phyloP scores from a whole-genome alignment of 805 yeast species.

The Wickerhamomyces ciferrii region DNA sequence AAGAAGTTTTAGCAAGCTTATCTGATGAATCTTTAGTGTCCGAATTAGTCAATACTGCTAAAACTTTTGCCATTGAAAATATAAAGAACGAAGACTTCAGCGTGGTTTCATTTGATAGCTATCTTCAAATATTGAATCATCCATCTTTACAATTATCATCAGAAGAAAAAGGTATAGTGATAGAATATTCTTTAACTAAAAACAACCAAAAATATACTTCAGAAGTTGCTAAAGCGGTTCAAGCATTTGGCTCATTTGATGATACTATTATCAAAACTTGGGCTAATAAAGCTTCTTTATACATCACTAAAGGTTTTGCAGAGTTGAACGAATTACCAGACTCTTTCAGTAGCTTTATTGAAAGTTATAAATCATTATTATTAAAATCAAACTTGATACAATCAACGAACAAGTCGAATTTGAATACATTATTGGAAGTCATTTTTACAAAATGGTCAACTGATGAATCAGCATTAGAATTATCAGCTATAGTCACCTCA shows the following conservation, averaged over 20 bases:
- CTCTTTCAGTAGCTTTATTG: slow-evolving; percentile 28
- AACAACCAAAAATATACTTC: slow-evolving; percentile 25
- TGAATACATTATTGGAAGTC: slow-evolving; percentile 65
- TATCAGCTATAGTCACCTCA: slow-evolving; percentile 34
- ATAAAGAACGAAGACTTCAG: slow-evolving; percentile 24
- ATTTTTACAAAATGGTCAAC: slow-evolving; percentile 46
- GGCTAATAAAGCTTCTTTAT: slow-evolving; percentile 54
- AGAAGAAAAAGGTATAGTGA: slow-evolving; percentile 18
- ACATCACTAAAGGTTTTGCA: slow-evolving; percentile 59
- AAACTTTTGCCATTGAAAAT: slow-evolving; percentile 10
- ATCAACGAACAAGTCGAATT: slow-evolving; percentile 35
- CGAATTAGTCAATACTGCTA: slow-evolving; percentile 3
- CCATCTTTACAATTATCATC: slow-evolving; percentile 4
- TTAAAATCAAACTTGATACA: slow-evolving; percentile 29
- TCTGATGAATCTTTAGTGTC: not conserved
- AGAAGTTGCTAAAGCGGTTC: slow-evolving; percentile 22
- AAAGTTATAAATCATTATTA: slow-evolving; percentile 27
- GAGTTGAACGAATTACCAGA: slow-evolving; percentile 30
- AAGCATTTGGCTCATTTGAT: slow-evolving; percentile 10
- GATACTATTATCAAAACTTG: slow-evolving; percentile 30
- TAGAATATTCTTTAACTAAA: slow-evolving; percentile 23
- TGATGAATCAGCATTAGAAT: slow-evolving; percentile 36
- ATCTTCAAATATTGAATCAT: slow-evolving; percentile 20
- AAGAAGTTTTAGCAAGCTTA: not conserved
- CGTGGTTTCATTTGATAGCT: slow-evolving; percentile 24